Evolutionary conservation across 2,329 filamentous ascomycete genomes (phyloP).

Genomic region (Diaporthe sp.): DNA sequence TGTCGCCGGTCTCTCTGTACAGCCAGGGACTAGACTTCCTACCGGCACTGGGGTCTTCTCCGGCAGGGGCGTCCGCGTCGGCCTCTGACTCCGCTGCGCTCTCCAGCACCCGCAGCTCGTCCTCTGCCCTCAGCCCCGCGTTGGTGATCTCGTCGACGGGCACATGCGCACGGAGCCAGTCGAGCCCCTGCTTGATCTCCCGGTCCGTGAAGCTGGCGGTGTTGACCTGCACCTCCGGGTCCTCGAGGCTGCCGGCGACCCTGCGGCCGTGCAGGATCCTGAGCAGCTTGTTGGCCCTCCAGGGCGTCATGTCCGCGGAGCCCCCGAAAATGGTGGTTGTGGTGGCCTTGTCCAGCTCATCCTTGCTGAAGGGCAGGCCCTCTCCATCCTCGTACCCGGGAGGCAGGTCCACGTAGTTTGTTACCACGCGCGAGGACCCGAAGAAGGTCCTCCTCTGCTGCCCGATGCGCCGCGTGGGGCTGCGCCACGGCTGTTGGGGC

Average conservation of each 20-base stretch:
- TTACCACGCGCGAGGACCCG: slow-evolving; percentile 54
- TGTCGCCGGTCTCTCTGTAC: slow-evolving; percentile 46
- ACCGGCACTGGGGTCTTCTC: slow-evolving; percentile 43
- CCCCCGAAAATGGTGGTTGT: slow-evolving; percentile 61
- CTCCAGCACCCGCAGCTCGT: slow-evolving; percentile 71
- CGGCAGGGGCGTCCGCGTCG: slow-evolving; percentile 43
- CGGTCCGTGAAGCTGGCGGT: slow-evolving; percentile 59
- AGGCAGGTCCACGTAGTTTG: slow-evolving; percentile 71
- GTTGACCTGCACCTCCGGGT: slow-evolving; percentile 65
- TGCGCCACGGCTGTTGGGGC: slow-evolving; percentile 23
- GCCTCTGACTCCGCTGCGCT: slow-evolving; percentile 42
- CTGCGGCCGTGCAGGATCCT: slow-evolving; percentile 73
- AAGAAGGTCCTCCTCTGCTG: slow-evolving; percentile 45
- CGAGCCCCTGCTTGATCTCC: slow-evolving; percentile 63
- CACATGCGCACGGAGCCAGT: slow-evolving; percentile 68
- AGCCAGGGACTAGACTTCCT: slow-evolving; percentile 36
- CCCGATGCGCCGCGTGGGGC: not conserved
- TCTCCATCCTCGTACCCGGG: slow-evolving; percentile 67
- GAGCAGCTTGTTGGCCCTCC: slow-evolving; percentile 67
- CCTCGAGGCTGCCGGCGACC: slow-evolving; percentile 74
- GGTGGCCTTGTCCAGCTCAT: slow-evolving; percentile 57
- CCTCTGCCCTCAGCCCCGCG: slow-evolving; percentile 73
- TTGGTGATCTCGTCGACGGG: slow-evolving; percentile 73
- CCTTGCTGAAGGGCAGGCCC: slow-evolving; percentile 67
- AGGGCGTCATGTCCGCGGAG: slow-evolving; percentile 64